Evolutionary conservation across 768 basidiomycete genomes (phyloP), one percentile per base, ranked within the genome.

Genomic region (Russula dissimulans): DNA sequence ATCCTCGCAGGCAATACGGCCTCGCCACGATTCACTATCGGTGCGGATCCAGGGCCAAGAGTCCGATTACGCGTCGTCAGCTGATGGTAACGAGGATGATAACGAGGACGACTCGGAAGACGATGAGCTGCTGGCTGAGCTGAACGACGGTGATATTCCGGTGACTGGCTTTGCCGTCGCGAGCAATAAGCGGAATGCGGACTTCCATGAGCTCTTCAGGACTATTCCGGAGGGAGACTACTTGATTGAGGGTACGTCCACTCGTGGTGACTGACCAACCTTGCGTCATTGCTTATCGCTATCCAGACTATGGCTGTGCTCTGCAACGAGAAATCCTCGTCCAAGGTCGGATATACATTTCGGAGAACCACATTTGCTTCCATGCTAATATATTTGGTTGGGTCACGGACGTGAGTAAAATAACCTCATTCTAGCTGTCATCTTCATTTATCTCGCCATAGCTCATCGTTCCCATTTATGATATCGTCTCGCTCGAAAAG

Each of bases 341-440:
- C 45, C 97, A 98, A 78, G 97, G 97, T 5, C 80, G 97, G 11
- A 71, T 99, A 58, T 97, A 97, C 73, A 91, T 98, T 26, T 98
- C 97, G 7, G 95, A 99, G 74, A 97, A 98, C 73, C 95, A 97
- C 69, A 82, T 97, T n/a, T 98, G 93, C 75, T 99, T 98, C 78
- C 91, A 99, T 67, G 95, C 97, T 45, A 98, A 98, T 70, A 97
- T 98, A 46, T 95, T 98, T 72, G 95, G 97, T 45, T 98, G 95
- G 97, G 88, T 97, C 51, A 98, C 95, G 32, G 86, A 95, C 70
- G 95, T 95, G 72, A 72, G 94, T 78, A 0, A 5, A 0, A 5
- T 12, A 34, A 9, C 52, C 49, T 47, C 34, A 31, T 10, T 58
- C 31, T 29, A 22, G 18, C 29, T 12, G 22, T 18, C 54, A n/a